Evolutionary conservation across 495 filamentous ascomycete species (phyloP), one percentile per base, ranked within the genome.

Genomic region (Saxispiralis lemnorum): DNA sequence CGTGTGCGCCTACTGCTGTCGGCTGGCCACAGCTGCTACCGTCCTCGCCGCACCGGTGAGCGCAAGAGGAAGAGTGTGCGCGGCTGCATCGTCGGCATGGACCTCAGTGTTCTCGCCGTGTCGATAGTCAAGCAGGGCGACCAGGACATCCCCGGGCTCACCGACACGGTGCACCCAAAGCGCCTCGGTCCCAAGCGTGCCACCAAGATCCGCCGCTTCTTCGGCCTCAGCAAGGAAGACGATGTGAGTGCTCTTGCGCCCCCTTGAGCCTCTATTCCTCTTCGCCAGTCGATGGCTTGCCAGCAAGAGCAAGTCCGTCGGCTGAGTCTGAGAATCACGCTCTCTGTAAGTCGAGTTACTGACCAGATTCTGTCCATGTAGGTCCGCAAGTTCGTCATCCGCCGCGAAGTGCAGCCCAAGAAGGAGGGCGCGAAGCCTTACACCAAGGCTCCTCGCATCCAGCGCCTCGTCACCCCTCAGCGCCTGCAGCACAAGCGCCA

Each of bases 401-500:
- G 89, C 59, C 92, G 89, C 65, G 92, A 94, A 63, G 79, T 97
- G 62, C 71, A 80, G 65, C 81, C 83, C 55, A 93, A 65, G 79
- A 76, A 72, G 56, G 88, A 95, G 74, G 86, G 83, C 73, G 86
- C 86, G 77, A 79, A 81, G 70, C 65, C 86, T 50, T 95, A 96
- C 76, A 96, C 88, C 80, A 97, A 97, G 78, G 89, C 89, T 60
- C 88, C 89, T 60, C 83, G 81, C 70, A 97, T 97, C 71, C 89
- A 97, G 75, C 83, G 89, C 63, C 82, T 97, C 57, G 83, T 97
- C 58, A 97, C 89, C 66, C 92, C 89, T 68, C 89, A 97, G 70
- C 92, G 89, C 64, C 85, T 97, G 56, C 89, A 97, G 73, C 89
- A 88, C 79, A 96, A 96, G 82, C 85, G 89, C 60, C 87, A 96